Evolutionary conservation across 352 stramenopile genomes (phyloP).

Genomic region (Phytopythium sindhum): DNA sequence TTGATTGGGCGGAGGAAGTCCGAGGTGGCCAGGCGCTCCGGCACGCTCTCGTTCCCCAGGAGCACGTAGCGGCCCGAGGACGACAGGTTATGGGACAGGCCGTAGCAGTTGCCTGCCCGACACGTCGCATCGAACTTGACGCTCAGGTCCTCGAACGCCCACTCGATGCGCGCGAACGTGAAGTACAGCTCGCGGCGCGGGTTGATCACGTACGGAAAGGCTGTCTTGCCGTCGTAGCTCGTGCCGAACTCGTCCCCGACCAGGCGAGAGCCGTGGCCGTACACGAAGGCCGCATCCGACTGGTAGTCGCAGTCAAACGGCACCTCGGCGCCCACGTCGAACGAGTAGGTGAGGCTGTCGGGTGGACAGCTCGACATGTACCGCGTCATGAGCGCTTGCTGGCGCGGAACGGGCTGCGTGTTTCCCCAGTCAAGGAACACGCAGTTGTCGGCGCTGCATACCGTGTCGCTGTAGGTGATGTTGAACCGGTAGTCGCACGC

Average conservation of each 20-base stretch:
- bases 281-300: constrained; percentile 13
- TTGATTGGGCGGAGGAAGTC: constrained; percentile 22
- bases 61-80: constrained; percentile 9
- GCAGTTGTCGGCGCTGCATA: constrained; percentile 11
- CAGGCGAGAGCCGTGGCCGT: constrained; percentile 13
- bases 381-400: constrained; percentile 12
- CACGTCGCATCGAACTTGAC: constrained; percentile 29
- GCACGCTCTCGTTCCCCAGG: constrained; percentile 18
- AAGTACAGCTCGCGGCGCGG: constrained; percentile 28
- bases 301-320: constrained; percentile 1
- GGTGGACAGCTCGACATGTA: constrained; percentile 8
- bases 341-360: constrained; percentile 5
- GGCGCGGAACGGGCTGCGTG: not conserved
- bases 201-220: constrained; percentile 17
- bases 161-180: constrained; percentile 35
- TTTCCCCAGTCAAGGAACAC: constrained; percentile 13
- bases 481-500: constrained; percentile 14
- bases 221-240: not conserved
- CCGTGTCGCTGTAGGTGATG: constrained; percentile 8
- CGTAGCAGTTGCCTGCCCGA: constrained; percentile 14
- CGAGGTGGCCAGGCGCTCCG: constrained; percentile 9
- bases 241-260: constrained; percentile 8
- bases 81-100: constrained; percentile 24
- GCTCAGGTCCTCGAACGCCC: constrained; percentile 26
- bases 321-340: constrained; percentile 8